Base-by-base conservation (phyloP, 768 basidiomycete species). In the Phaeotremella fagi region DNA sequence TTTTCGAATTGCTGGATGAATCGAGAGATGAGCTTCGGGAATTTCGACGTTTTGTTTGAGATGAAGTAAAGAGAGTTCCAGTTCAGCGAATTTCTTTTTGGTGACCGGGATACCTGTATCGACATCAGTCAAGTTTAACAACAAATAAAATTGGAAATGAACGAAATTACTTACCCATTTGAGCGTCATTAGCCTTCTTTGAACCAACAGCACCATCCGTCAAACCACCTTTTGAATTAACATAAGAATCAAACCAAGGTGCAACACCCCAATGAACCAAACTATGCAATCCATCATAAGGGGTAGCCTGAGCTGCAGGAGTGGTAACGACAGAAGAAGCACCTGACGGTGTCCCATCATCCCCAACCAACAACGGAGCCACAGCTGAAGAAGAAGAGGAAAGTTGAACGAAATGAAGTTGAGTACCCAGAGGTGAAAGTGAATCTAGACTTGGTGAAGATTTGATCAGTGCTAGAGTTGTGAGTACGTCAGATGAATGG, bases 31-130 rank as follows among this genome's bases (percentile, higher is more conserved):
- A 3, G 90, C 94, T 75, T 98, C 90, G 0, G 95, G 95, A 48
- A 98, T 98, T 77, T 99, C 95, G 59, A 98, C 94, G 64, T 99
- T 99, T 75, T 98, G 95, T 69, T 98, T 94, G 4, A 98, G 80
- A 71, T 99, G 95, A 1, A 98, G 78, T 15, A 98, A 78, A 1
- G 90, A 91, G 9, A 97, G 77, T 74, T 99, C 94, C 50, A 98
- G 84, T 66, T 99, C 95, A 6, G 95, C 94, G 68, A 98, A 97
- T 76, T 97, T 98, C 80, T 92, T 92, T 82, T 97, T 98, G 42
- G 94, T 91, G 81, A 95, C 89, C 2, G 95, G 95, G 53, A 99
- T 98, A 45, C 85, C 85, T 82, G 66, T 41, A 7, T 28, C 23
- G 12, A 54, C 54, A 47, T 55, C 43, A 49, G 33, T n/a, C n/a